Conservation (phyloP, 78 protist species). For the Dictyostelium brefeldianum region DNA sequence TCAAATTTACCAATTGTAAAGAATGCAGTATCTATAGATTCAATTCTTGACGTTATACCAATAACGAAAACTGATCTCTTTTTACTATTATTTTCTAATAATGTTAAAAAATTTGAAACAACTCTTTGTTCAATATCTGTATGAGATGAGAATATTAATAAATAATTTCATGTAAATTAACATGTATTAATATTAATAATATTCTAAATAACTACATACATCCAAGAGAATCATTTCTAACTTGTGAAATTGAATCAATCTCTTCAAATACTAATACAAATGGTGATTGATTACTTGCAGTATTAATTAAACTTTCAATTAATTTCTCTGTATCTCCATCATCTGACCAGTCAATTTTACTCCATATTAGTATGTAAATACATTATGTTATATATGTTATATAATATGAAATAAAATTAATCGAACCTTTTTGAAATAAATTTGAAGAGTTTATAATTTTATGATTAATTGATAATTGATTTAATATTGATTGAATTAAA, state of each 20-base stretch:
- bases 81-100: conserved; percentile 34
- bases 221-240: conserved; percentile 9
- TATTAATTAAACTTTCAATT: conserved; percentile 7
- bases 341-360: too few species aligned
- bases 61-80: conserved; percentile 33
- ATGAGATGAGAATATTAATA: background rate
- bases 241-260: conserved; percentile 48
- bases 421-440: conserved; percentile 31
- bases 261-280: conserved; percentile 75
- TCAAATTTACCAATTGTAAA: conserved; percentile 65
- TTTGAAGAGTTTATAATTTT: conserved; percentile 38
- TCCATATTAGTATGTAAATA: background rate
- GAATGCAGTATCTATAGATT: conserved; percentile 28
- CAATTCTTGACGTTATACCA: conserved; percentile 58
- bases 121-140: conserved; percentile 70
- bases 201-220: background rate
- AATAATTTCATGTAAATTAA: too few species aligned
- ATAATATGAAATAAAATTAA: too few species aligned
- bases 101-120: conserved; percentile 25
- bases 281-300: background rate
- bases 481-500: conserved; percentile 13
- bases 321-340: conserved; percentile 68
- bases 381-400: background rate
- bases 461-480: background rate
- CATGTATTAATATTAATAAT: background rate